A percentile compares a stretch with the other conserved stretches of the same genome.
Conservation (phyloP, 23 red algal species). For the Gracilariopsis chorda region DNA sequence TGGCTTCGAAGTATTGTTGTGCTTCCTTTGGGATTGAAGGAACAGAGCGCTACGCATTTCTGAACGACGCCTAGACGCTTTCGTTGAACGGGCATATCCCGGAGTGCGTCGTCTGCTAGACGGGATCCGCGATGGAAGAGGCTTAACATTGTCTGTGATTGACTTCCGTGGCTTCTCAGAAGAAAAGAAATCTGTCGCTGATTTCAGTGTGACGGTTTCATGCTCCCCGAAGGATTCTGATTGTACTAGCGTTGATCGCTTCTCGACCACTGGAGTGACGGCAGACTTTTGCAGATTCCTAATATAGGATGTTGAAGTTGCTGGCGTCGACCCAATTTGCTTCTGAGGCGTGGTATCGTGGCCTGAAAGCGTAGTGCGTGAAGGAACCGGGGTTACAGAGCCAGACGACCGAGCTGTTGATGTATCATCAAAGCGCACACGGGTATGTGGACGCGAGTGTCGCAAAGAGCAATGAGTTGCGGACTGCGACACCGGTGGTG, state of each 20-base stretch:
- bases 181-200: background rate
- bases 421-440: background rate
- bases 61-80: background rate
- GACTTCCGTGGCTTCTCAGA: background rate
- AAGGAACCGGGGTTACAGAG: background rate
- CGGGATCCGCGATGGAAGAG: background rate
- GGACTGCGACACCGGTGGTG: background rate
- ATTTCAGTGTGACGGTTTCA: background rate
- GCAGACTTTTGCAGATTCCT: background rate
- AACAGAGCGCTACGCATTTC: background rate
- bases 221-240: too few relatives aligned
- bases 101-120: slow-evolving; percentile 6
- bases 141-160: background rate
- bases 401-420: background rate
- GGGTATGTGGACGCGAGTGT: too few relatives aligned
- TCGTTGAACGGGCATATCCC: slow-evolving; percentile 1
- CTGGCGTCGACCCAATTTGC: background rate
- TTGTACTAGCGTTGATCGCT: too few relatives aligned
- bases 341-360: too few relatives aligned
- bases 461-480: too few relatives aligned
- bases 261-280: background rate
- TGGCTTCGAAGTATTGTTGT: background rate
- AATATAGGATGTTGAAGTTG: background rate
- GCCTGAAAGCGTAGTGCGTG: background rate
- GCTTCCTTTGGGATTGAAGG: background rate